A percentile compares a stretch with the other conserved stretches of the same genome.
Conservation (phyloP, 140 eudicot genomes). For the Anethum foeniculum region DNA sequence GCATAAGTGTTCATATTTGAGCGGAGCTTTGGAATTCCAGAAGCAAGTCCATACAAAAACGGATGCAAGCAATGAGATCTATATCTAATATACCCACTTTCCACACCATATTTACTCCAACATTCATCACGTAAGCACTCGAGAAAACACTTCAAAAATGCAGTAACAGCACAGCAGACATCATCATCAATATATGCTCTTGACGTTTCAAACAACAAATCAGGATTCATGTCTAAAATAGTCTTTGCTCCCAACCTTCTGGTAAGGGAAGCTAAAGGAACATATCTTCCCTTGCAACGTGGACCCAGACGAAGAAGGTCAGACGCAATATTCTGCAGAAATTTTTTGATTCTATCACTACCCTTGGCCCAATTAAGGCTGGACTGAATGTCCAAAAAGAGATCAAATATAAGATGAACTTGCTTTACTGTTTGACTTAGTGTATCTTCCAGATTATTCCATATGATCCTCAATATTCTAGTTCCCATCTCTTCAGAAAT, state of each 20-base stretch:
- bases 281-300: slow-evolving; percentile 92
- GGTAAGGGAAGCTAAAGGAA: slow-evolving; percentile 79
- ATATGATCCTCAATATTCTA: slow-evolving; percentile 66
- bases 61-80: slow-evolving; percentile 69
- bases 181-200: slow-evolving; percentile 88
- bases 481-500: slow-evolving; percentile 63
- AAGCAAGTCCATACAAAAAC: slow-evolving; percentile 70
- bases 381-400: slow-evolving; percentile 73
- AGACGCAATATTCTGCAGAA: slow-evolving; percentile 47
- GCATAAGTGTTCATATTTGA: slow-evolving; percentile 91
- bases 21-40: slow-evolving; percentile 67
- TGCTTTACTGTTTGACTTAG: slow-evolving; percentile 96
- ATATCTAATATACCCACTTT: slow-evolving; percentile 52
- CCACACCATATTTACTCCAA: slow-evolving; percentile 87
- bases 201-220: slow-evolving; percentile 56
- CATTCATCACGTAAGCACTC: slow-evolving; percentile 82
- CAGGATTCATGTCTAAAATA: slow-evolving; percentile 60
- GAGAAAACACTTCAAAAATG: slow-evolving; percentile 84
- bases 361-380: slow-evolving; percentile 56
- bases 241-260: slow-evolving; percentile 81
- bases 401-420: slow-evolving; percentile 94
- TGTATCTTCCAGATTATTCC: slow-evolving; percentile 96
- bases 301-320: slow-evolving; percentile 82
- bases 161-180: slow-evolving; percentile 88
- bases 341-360: slow-evolving; percentile 43